Percentiles rank a stretch among this genome's conserved stretches.
phyloP scores from a whole-genome alignment of 192 early-diverging fungal genomes.

The Backusella morwellensis region DNA sequence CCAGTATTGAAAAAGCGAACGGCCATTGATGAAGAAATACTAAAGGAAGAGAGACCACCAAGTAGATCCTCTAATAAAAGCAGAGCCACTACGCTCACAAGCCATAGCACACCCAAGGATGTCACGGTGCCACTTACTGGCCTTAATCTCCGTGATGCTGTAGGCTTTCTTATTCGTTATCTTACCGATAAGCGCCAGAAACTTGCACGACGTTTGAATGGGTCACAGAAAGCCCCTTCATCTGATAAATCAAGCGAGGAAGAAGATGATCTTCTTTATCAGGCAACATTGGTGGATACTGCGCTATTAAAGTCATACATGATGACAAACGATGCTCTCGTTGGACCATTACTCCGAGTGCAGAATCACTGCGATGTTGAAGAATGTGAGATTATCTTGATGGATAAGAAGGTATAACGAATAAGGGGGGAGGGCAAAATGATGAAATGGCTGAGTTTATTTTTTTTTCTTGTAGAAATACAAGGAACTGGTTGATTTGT shows the following conservation, averaged over 20 bases:
- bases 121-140: slow-evolving; percentile 31
- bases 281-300: slow-evolving; percentile 82
- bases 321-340: slow-evolving; percentile 78
- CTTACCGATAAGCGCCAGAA: slow-evolving; percentile 83
- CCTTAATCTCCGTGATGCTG: slow-evolving; percentile 56
- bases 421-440: neutral
- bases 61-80: slow-evolving; percentile 1
- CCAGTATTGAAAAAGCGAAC: slow-evolving; percentile 1
- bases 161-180: slow-evolving; percentile 78
- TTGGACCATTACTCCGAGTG: slow-evolving; percentile 90
- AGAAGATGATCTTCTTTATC: slow-evolving; percentile 35
- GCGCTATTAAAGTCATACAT: slow-evolving; percentile 90
- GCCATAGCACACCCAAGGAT: slow-evolving; percentile 8
- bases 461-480: slow-evolving; percentile 57
- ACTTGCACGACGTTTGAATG: slow-evolving; percentile 54
- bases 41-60: slow-evolving; percentile 12
- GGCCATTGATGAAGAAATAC: slow-evolving; percentile 12
- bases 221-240: slow-evolving; percentile 13
- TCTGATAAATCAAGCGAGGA: slow-evolving; percentile 39
- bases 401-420: slow-evolving; percentile 59
- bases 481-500: slow-evolving; percentile 90
- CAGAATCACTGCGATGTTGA: slow-evolving; percentile 87
- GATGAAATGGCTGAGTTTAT: neutral
- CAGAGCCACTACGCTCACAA: slow-evolving; percentile 11
- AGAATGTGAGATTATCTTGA: slow-evolving; percentile 76